Evolutionary conservation across 2,329 filamentous ascomycete species (phyloP).

Genomic region (Cordyceps cateniannulata): DNA sequence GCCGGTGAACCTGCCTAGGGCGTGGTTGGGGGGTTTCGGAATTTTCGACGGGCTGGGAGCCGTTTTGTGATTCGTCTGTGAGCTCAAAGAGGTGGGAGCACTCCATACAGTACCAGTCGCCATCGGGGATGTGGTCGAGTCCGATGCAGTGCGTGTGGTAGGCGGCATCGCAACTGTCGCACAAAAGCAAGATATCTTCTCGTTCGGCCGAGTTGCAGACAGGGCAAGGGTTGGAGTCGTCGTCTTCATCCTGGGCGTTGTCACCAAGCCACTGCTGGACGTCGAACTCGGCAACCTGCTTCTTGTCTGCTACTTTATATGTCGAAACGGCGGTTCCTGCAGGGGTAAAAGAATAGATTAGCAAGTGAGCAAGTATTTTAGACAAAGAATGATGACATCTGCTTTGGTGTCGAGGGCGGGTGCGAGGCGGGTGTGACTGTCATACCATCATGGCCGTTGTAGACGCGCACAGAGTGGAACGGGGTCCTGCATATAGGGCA

Average conservation of each 20-base stretch:
- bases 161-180: conserved; percentile 81
- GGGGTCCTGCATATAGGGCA: conserved; percentile 92
- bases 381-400: background rate
- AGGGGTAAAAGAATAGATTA: background rate
- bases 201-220: conserved; percentile 77
- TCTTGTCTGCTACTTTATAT: conserved; percentile 70
- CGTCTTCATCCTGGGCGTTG: conserved; percentile 63
- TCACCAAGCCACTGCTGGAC: conserved; percentile 68
- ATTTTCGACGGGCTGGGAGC: conserved; percentile 28
- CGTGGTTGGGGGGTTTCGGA: conserved; percentile 20
- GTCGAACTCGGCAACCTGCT: conserved; percentile 86
- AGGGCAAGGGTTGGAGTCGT: conserved; percentile 66
- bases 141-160: conserved; percentile 93
- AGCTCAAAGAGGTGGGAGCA: conserved; percentile 53
- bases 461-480: conserved; percentile 86
- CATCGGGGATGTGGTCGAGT: conserved; percentile 66
- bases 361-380: background rate
- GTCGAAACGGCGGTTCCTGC: conserved; percentile 49
- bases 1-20: conserved; percentile 24
- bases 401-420: conserved; percentile 7
- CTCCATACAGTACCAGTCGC: conserved; percentile 86
- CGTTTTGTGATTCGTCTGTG: conserved; percentile 24
- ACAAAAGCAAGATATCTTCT: conserved; percentile 79
- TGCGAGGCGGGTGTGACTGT: conserved; percentile 14
- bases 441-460: conserved; percentile 73